Evolutionary conservation across 2,329 filamentous ascomycete species (phyloP), one percentile per base, ranked within the genome.

Genomic region (Fusarium sp.): DNA sequence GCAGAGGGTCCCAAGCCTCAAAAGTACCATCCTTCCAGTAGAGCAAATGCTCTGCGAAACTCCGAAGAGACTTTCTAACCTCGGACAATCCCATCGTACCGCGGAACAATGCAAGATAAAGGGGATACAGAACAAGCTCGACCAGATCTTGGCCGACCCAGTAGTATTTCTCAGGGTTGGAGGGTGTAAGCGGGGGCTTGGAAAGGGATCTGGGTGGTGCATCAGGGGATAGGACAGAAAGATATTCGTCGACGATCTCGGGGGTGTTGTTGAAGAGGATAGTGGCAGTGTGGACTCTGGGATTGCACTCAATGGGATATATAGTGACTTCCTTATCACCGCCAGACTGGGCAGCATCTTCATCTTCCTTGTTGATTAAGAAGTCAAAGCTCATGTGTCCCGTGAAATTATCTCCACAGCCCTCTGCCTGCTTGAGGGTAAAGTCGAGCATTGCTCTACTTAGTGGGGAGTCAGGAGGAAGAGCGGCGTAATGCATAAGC

Each of bases 351-450:
- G 39, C 32, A 3, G 64, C 61, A 19, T 62, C 57, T 9, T 52
- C 22, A 17, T 65, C 55, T 6, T 66, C 61, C 3, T 37, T 13
- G 2, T 59, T 9, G 4, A 91, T 85, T 67, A 93, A 79, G 65
- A 94, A 90, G 74, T 92, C 89, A 54, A 94, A 90, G 19, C 86
- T 90, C 32, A 94, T 75, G 74, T 94, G 92, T 0, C 92, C 92
- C 0, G 90, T 93, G 72, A 92, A 80, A 0, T 48, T 50, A 1
- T 73, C 67, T 80, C 85, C 84, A 24, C 83, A 80, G 44, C 81
- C 82, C 5, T 75, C 74, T 0, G 87, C 87, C 55, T 90, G 88
- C 13, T 77, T 79, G 55, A 84, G 75, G 2, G 91, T 93, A 70
- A 93, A 92, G 3, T 79, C 79, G 1, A 90, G 82, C 85, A 94